Percentiles rank a stretch among this genome's conserved stretches.
Evolutionary conservation across 2,329 filamentous ascomycete species (phyloP).

Genomic region (Huntiella abstrusa): DNA sequence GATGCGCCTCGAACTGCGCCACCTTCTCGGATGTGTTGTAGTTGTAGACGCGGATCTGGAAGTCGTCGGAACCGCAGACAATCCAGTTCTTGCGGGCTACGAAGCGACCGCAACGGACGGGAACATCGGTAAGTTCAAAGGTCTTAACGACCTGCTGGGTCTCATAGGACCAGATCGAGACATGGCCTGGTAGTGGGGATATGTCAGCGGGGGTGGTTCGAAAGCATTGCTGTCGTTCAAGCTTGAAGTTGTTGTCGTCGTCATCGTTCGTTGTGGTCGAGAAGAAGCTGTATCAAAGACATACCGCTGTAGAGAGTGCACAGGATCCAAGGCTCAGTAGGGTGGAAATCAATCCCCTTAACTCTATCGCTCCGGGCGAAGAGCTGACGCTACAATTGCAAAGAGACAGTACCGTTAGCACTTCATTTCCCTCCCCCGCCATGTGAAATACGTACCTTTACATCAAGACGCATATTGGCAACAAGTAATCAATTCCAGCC

Average conservation of each 20-base stretch:
- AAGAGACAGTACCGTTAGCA: neutral
- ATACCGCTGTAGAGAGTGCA: slow-evolving; percentile 91
- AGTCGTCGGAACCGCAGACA: slow-evolving; percentile 87
- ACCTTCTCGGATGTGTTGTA: slow-evolving; percentile 99
- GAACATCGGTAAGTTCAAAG: slow-evolving; percentile 96
- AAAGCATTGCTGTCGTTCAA: too few relatives aligned
- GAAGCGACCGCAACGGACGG: slow-evolving; percentile 89
- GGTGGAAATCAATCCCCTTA: slow-evolving; percentile 94
- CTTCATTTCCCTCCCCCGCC: neutral
- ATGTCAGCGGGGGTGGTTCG: neutral
- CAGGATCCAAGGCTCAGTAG: slow-evolving; percentile 88
- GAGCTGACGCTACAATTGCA: slow-evolving; percentile 23
- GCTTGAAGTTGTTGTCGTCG: neutral
- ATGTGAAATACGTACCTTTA: slow-evolving; percentile 11
- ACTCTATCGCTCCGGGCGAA: slow-evolving; percentile 80
- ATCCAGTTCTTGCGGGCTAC: slow-evolving; percentile 99
- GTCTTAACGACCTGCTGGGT: slow-evolving; percentile 95
- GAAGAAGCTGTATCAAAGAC: slow-evolving; percentile 13
- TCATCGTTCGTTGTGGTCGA: neutral
- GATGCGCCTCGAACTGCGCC: slow-evolving; percentile 88
- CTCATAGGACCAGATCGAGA: slow-evolving; percentile 98
- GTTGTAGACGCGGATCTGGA: slow-evolving; percentile 78
- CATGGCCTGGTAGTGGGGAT: slow-evolving; percentile 49
- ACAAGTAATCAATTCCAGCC: neutral
- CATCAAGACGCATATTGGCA: slow-evolving; percentile 13